phyloP scores from a whole-genome alignment of 306 rosid genomes.

The Castanea sativa region DNA sequence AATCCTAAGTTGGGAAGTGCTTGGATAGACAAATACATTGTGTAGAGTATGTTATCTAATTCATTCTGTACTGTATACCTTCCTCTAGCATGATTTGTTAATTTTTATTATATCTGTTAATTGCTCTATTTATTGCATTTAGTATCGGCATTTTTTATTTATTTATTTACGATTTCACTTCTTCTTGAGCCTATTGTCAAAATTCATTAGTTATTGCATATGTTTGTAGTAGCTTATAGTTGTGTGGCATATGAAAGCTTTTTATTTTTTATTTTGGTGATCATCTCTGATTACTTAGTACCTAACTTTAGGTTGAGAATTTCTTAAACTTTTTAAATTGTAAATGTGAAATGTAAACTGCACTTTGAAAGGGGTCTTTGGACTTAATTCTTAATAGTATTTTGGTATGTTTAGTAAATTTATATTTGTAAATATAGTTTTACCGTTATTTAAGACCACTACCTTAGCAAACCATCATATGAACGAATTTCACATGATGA shows the following conservation, averaged over 20 bases:
- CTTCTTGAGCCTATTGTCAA: background rate
- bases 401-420: background rate
- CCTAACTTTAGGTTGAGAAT: conserved; percentile 8
- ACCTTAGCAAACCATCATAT: background rate
- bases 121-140: background rate
- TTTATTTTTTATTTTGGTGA: background rate
- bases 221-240: background rate
- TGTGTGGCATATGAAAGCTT: background rate
- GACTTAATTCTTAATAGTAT: conserved; percentile 1
- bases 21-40: background rate
- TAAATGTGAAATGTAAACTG: conserved; percentile 15
- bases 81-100: background rate
- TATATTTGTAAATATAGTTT: conserved; percentile 6
- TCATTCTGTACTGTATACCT: background rate
- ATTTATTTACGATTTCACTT: background rate
- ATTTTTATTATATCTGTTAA: background rate
- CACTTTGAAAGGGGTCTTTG: conserved; percentile 6
- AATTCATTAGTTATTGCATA: background rate
- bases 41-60: background rate
- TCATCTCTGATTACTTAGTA: conserved; percentile 1
- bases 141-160: background rate
- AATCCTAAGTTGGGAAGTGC: background rate
- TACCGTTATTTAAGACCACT: background rate
- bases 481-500: background rate
- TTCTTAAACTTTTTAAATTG: conserved; percentile 14